Percentiles rank a stretch among this genome's conserved stretches.
Conservation (phyloP, 768 basidiomycete species). For the Tylopilus vinaceipallidus region DNA sequence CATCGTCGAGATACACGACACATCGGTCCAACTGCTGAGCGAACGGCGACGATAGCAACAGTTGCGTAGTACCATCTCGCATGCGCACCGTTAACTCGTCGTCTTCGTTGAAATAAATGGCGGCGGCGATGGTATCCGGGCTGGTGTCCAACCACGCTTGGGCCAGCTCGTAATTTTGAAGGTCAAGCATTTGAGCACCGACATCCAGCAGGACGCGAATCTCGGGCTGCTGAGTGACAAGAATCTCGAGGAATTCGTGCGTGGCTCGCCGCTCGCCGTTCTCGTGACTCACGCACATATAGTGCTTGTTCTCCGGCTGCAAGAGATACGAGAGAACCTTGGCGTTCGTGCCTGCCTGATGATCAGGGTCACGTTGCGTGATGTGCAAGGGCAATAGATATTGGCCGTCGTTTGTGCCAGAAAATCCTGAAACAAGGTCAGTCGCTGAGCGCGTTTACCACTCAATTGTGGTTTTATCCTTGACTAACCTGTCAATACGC, state of each 20-base stretch:
- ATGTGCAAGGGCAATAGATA: constrained; percentile 39
- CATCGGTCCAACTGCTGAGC: constrained; percentile 35
- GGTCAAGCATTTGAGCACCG: constrained; percentile 55
- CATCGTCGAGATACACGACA: constrained; percentile 39
- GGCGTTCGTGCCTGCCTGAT: constrained; percentile 45
- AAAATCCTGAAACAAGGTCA: constrained; percentile 29
- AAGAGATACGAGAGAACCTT: constrained; percentile 32
- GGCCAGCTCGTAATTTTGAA: constrained; percentile 42
- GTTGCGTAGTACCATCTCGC: constrained; percentile 29
- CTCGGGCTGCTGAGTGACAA: constrained; percentile 37
- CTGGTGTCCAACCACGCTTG: constrained; percentile 37
- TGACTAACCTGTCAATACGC: constrained; percentile 16
- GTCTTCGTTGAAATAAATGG: constrained; percentile 32
- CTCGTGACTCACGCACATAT: constrained; percentile 11
- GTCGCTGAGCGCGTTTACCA: background rate
- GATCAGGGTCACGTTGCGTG: constrained; percentile 25
- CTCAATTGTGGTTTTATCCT: background rate
- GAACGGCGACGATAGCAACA: constrained; percentile 33
- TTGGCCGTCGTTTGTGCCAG: constrained; percentile 39
- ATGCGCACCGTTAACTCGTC: constrained; percentile 36
- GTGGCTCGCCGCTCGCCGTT: constrained; percentile 19
- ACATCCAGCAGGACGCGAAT: constrained; percentile 52
- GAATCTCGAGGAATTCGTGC: constrained; percentile 20
- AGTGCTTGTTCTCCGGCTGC: constrained; percentile 20
- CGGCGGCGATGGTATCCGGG: constrained; percentile 23